Conservation (phyloP, 2,329 filamentous ascomycete genomes). For the Fusarium sp. region DNA sequence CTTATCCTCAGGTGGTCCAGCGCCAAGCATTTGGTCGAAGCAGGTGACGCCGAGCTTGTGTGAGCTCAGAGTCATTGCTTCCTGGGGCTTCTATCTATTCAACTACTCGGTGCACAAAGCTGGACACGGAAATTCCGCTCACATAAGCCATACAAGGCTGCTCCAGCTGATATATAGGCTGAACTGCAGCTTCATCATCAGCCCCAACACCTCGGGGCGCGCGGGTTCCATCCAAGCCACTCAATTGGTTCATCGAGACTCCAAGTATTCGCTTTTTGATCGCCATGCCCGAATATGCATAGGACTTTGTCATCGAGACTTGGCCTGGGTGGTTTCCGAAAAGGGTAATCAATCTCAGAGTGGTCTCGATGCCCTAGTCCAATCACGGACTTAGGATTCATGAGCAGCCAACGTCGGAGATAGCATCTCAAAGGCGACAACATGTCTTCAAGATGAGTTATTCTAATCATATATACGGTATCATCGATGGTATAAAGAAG, state of each 20-base stretch:
- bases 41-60: constrained; percentile 65
- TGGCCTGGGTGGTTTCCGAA: constrained; percentile 10
- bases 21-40: constrained; percentile 66
- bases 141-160: neutral
- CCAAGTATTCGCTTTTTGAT: neutral
- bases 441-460: neutral
- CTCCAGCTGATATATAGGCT: neutral
- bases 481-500: constrained; percentile 9
- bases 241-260: neutral
- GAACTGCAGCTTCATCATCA: neutral
- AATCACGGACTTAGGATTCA: constrained; percentile 29
- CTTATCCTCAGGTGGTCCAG: constrained; percentile 78
- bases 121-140: neutral
- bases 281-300: neutral
- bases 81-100: neutral
- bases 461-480: neutral
- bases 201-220: neutral
- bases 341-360: constrained; percentile 32
- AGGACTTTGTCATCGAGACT: neutral
- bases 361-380: constrained; percentile 20
- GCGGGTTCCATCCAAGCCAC: neutral
- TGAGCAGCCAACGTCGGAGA: constrained; percentile 8
- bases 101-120: neutral
- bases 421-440: neutral
- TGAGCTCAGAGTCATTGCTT: constrained; percentile 42